phyloP scores from a whole-genome alignment of 139 green algal genomes.

The Picochlorum sp. region DNA sequence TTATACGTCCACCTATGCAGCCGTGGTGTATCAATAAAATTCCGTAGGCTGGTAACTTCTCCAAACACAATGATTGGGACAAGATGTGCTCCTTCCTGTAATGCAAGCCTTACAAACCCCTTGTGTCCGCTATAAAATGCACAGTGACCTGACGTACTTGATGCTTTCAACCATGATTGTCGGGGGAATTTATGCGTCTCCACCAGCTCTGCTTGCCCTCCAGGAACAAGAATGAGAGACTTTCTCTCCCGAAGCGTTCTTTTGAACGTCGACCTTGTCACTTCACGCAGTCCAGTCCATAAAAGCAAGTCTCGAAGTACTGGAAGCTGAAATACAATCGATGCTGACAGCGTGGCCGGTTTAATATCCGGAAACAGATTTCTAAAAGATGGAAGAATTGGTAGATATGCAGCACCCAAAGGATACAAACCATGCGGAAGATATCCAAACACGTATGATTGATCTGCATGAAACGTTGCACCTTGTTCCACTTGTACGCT shows the following conservation, averaged over 20 bases:
- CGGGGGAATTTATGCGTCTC: constrained; percentile 32
- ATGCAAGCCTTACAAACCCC: constrained; percentile 61
- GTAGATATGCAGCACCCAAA: constrained; percentile 64
- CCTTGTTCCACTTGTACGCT: constrained; percentile 31
- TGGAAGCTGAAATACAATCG: constrained; percentile 40
- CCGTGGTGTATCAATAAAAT: constrained; percentile 41
- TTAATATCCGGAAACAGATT: constrained; percentile 25
- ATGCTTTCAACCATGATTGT: background rate
- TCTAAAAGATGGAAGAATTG: constrained; percentile 20
- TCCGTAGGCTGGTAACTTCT: constrained; percentile 55
- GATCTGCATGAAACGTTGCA: constrained; percentile 13
- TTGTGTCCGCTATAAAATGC: constrained; percentile 39
- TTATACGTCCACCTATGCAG: constrained; percentile 71
- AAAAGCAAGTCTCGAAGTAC: constrained; percentile 23
- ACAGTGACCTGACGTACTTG: constrained; percentile 15
- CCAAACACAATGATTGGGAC: constrained; percentile 73
- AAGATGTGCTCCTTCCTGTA: constrained; percentile 60
- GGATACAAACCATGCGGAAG: constrained; percentile 74
- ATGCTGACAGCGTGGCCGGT: constrained; percentile 46
- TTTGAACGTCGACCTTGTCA: constrained; percentile 55
- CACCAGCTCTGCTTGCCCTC: constrained; percentile 74
- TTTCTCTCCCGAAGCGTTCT: constrained; percentile 46
- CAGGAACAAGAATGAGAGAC: constrained; percentile 69
- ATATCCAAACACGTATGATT: constrained; percentile 65
- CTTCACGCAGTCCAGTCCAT: constrained; percentile 28